Percentiles rank a stretch among this genome's conserved stretches.
These are phyloP conservation scores for Coniochaeta sp. DNA, from an alignment of 2,329 filamentous ascomycete genomes.

Conservation along the genomic window DNA sequence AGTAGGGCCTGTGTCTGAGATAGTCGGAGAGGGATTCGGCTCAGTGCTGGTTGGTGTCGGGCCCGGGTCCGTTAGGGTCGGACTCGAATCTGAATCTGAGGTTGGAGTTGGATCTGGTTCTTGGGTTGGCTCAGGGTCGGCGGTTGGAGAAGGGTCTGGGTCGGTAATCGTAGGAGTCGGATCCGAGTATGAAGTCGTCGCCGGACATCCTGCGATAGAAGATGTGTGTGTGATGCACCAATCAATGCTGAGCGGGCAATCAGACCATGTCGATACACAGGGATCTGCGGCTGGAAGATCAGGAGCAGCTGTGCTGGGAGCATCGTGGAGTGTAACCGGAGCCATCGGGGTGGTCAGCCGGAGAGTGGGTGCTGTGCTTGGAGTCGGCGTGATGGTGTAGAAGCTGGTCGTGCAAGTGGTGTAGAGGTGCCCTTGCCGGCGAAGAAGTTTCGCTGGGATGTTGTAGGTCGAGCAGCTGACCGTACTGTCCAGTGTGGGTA, in stretches of 20 bases:
- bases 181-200: neutral
- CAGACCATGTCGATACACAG: neutral
- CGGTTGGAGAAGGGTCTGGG: no score
- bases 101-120: neutral
- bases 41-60: no score
- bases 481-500: neutral
- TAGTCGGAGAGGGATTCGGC: neutral
- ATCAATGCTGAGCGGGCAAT: neutral
- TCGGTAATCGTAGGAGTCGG: neutral
- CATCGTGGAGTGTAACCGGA: neutral
- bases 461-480: neutral
- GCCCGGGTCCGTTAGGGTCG: neutral
- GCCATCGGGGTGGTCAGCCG: neutral
- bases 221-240: neutral
- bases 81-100: neutral
- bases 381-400: neutral
- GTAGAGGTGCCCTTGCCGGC: neutral
- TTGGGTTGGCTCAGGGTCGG: no score
- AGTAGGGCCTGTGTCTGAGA: neutral
- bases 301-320: neutral
- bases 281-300: neutral
- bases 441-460: neutral
- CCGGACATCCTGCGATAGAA: neutral
- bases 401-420: neutral
- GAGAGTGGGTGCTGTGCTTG: neutral